phyloP scores from a whole-genome alignment of 1,139 yeast species.

The Wickerhamomyces sp. region DNA sequence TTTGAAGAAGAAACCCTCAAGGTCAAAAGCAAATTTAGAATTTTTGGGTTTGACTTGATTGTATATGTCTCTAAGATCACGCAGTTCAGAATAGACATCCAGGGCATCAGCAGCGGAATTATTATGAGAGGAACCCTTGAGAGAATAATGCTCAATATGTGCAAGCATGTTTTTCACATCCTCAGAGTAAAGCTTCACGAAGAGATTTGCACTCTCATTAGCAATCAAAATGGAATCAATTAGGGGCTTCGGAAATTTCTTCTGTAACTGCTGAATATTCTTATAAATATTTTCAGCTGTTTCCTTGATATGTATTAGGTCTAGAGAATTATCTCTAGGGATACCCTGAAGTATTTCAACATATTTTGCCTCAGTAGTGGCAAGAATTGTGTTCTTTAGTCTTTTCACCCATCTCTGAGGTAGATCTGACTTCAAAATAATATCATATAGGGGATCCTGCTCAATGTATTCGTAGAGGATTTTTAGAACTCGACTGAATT shows the following conservation, averaged over 20 bases:
- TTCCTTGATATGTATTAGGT: slow-evolving; percentile 52
- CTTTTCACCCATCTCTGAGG: slow-evolving; percentile 48
- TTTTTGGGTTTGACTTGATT: slow-evolving; percentile 40
- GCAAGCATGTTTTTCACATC: slow-evolving; percentile 60
- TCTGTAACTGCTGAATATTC: slow-evolving; percentile 50
- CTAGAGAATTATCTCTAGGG: slow-evolving; percentile 62
- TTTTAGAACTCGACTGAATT: slow-evolving; percentile 50
- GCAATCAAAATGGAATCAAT: slow-evolving; percentile 56
- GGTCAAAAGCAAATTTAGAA: slow-evolving; percentile 43
- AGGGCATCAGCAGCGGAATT: slow-evolving; percentile 58
- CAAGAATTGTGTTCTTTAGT: slow-evolving; percentile 43
- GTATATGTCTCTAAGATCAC: slow-evolving; percentile 51
- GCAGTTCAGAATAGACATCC: slow-evolving; percentile 51
- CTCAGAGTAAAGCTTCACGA: slow-evolving; percentile 56
- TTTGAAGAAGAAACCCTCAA: slow-evolving; percentile 58
- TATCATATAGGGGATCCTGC: slow-evolving; percentile 40
- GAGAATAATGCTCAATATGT: slow-evolving; percentile 45
- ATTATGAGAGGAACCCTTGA: slow-evolving; percentile 27
- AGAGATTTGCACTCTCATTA: slow-evolving; percentile 48
- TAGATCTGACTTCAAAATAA: slow-evolving; percentile 35
- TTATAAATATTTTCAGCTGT: slow-evolving; percentile 52
- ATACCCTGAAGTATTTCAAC: slow-evolving; percentile 50
- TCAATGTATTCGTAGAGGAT: slow-evolving; percentile 51
- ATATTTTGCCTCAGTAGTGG: slow-evolving; percentile 56
- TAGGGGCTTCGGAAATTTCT: slow-evolving; percentile 56